phyloP scores from a whole-genome alignment of 768 basidiomycete genomes.

The Hypsizygus marmoreus region DNA sequence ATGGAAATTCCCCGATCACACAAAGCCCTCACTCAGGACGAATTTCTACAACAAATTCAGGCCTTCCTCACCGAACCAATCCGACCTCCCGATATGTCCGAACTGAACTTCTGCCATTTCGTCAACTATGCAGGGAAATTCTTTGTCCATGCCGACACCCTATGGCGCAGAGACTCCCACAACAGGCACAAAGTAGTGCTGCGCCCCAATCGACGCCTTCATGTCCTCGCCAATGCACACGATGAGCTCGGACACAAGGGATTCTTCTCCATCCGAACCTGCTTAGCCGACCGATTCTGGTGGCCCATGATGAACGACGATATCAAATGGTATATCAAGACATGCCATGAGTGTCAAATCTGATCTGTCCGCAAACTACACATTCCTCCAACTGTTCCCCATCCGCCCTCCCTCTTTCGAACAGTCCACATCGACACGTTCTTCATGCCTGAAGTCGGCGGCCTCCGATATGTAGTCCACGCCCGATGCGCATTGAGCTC shows the following conservation, averaged over 20 bases:
- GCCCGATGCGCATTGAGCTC: slow-evolving; percentile 22
- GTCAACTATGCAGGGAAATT: neutral
- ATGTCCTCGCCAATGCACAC: slow-evolving; percentile 23
- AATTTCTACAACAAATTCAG: too few relatives aligned
- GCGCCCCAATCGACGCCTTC: slow-evolving; percentile 7
- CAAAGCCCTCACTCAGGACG: too few relatives aligned
- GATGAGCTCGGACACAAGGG: slow-evolving; percentile 22
- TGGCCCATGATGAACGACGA: slow-evolving; percentile 24
- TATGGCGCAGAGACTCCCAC: slow-evolving; percentile 2
- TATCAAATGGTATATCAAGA: slow-evolving; percentile 30
- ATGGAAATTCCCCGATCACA: too few relatives aligned
- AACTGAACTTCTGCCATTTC: neutral
- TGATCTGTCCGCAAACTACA: slow-evolving; percentile 20
- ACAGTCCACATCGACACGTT: slow-evolving; percentile 30
- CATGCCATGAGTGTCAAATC: slow-evolving; percentile 34
- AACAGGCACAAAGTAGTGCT: slow-evolving; percentile 25
- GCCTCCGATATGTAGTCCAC: slow-evolving; percentile 26
- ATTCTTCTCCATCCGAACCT: slow-evolving; percentile 1
- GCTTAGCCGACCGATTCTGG: slow-evolving; percentile 19
- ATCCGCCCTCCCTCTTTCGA: slow-evolving; percentile 26
- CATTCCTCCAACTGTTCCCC: slow-evolving; percentile 28
- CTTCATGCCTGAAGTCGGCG: slow-evolving; percentile 21
- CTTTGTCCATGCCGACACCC: neutral
- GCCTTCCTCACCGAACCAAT: too few relatives aligned
- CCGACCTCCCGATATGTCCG: too few relatives aligned